Evolutionary conservation across 495 filamentous ascomycete genomes (phyloP).

Genomic region (Daldinia childiae): DNA sequence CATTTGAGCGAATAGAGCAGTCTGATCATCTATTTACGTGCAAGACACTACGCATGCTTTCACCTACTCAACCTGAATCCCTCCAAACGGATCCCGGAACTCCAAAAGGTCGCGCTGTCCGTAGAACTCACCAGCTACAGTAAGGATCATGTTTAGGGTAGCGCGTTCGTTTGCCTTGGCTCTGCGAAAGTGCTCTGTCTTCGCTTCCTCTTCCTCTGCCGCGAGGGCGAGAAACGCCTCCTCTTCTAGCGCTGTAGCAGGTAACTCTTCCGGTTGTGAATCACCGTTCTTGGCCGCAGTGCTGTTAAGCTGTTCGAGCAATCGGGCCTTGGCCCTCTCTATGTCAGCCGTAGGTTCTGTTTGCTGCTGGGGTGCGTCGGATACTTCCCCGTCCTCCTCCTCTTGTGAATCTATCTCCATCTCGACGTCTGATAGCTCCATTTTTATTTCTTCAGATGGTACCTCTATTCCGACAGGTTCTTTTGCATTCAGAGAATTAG

Average conservation of each 20-base stretch:
- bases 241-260: conserved; percentile 27
- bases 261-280: conserved; percentile 14
- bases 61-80: conserved; percentile 41
- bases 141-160: conserved; percentile 91
- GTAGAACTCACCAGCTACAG: conserved; percentile 87
- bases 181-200: conserved; percentile 26
- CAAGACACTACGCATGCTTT: neutral
- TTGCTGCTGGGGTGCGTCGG: conserved; percentile 44
- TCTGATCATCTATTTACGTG: conserved; percentile 1
- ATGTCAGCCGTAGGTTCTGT: conserved; percentile 55
- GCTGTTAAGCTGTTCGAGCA: conserved; percentile 59
- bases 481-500: neutral
- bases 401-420: conserved; percentile 50
- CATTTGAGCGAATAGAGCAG: neutral
- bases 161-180: conserved; percentile 58
- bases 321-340: conserved; percentile 67
- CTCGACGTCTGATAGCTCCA: conserved; percentile 47
- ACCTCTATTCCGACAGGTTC: neutral
- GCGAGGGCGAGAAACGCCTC: conserved; percentile 38
- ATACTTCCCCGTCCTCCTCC: conserved; percentile 54
- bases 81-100: conserved; percentile 66
- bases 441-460: conserved; percentile 29
- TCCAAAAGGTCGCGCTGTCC: conserved; percentile 88
- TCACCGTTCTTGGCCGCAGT: conserved; percentile 12
- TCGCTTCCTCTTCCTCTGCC: conserved; percentile 27